These are phyloP conservation scores for Diplocarpon rosae DNA, from an alignment of 2,329 filamentous ascomycete species.

Conservation along the genomic window DNA sequence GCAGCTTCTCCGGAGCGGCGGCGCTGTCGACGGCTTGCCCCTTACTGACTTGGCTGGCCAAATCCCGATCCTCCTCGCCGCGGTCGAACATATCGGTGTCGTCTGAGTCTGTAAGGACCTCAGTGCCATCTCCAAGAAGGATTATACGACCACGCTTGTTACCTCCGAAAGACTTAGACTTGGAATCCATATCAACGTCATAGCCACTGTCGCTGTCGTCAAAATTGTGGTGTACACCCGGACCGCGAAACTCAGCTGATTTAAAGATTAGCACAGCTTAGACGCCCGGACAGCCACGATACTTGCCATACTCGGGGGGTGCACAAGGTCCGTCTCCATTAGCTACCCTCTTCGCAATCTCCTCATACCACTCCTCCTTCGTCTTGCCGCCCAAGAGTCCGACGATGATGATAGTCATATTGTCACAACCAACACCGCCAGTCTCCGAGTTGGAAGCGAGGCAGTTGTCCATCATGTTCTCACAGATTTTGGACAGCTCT, in stretches of 20 bases:
- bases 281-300: constrained; percentile 9
- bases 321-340: constrained; percentile 97
- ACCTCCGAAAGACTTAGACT: constrained; percentile 53
- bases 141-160: constrained; percentile 77
- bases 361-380: constrained; percentile 97
- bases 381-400: constrained; percentile 83
- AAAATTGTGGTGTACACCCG: constrained; percentile 71
- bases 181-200: constrained; percentile 61
- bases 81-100: constrained; percentile 93
- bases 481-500: constrained; percentile 86
- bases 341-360: constrained; percentile 85
- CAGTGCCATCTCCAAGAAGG: constrained; percentile 87
- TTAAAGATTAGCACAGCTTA: constrained; percentile 21
- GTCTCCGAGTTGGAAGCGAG: constrained; percentile 96
- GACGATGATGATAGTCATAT: constrained; percentile 96
- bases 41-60: constrained; percentile 74
- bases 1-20: constrained; percentile 10
- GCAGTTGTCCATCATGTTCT: constrained; percentile 99
- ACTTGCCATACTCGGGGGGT: constrained; percentile 93
- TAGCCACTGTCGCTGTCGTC: constrained; percentile 71
- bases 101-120: constrained; percentile 78
- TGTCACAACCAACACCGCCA: constrained; percentile 94
- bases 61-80: constrained; percentile 73
- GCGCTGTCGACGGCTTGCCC: constrained; percentile 27
- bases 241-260: constrained; percentile 74